These are phyloP conservation scores for Friedmanniomyces endolithicus DNA, from an alignment of 495 filamentous ascomycete species.

Conservation along the genomic window DNA sequence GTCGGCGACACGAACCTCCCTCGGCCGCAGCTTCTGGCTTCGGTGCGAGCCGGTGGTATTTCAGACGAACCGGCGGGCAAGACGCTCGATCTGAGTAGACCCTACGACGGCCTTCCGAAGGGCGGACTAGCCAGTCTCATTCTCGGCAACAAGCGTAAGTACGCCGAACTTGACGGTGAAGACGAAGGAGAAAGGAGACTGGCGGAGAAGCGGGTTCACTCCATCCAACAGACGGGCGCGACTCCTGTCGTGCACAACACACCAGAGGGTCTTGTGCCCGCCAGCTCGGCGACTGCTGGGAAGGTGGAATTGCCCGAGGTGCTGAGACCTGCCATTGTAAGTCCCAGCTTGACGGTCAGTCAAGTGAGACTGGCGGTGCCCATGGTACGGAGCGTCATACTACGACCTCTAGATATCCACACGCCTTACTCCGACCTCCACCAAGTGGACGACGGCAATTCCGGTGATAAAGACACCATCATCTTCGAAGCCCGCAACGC, in stretches of 20 bases:
- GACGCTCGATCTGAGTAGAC: slow-evolving; percentile 82
- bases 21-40: slow-evolving; percentile 66
- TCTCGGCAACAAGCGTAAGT: slow-evolving; percentile 85
- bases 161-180: slow-evolving; percentile 51
- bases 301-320: slow-evolving; percentile 51
- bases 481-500: slow-evolving; percentile 67
- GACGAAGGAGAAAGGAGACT: slow-evolving; percentile 55
- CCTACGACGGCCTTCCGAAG: slow-evolving; percentile 83
- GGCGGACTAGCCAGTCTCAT: slow-evolving; percentile 77
- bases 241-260: slow-evolving; percentile 64
- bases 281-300: slow-evolving; percentile 7
- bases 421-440: slow-evolving; percentile 18
- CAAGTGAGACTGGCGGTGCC: slow-evolving; percentile 85
- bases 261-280: slow-evolving; percentile 55
- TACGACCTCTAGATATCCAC: slow-evolving; percentile 47
- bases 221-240: slow-evolving; percentile 37
- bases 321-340: slow-evolving; percentile 75
- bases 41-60: slow-evolving; percentile 41
- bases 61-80: slow-evolving; percentile 55
- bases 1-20: slow-evolving; percentile 78
- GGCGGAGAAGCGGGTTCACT: slow-evolving; percentile 37
- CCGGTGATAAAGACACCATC: slow-evolving; percentile 39
- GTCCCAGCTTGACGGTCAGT: slow-evolving; percentile 63
- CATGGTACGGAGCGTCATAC: slow-evolving; percentile 67
- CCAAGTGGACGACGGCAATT: slow-evolving; percentile 32